These are phyloP conservation scores for Leccinum subgranulosum DNA, from an alignment of 768 basidiomycete species.

Conservation along the genomic window DNA sequence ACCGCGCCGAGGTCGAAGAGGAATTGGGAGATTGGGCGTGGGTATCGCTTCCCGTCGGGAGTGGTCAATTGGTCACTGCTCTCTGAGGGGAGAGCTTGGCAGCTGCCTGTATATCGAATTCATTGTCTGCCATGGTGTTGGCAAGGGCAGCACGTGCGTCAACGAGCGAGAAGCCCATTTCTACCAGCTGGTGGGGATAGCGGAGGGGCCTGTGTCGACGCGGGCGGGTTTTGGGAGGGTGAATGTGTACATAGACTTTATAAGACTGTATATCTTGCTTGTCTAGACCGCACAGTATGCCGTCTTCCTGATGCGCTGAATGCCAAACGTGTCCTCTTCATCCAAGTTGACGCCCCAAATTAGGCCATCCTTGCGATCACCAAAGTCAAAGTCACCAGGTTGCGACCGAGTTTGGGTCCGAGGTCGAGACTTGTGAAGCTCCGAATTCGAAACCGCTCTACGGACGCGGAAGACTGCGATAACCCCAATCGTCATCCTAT, in stretches of 20 bases:
- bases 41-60: neutral
- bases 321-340: slow-evolving; percentile 21
- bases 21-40: neutral
- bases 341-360: slow-evolving; percentile 33
- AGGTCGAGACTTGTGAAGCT: too few species aligned
- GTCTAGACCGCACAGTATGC: slow-evolving; percentile 46
- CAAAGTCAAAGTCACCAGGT: slow-evolving; percentile 63
- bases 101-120: slow-evolving; percentile 74
- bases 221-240: slow-evolving; percentile 9
- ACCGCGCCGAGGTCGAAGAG: slow-evolving; percentile 3
- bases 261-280: neutral
- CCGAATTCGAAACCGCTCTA: too few species aligned
- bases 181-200: slow-evolving; percentile 90
- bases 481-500: too few species aligned
- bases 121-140: slow-evolving; percentile 51
- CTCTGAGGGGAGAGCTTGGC: slow-evolving; percentile 47
- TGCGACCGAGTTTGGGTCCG: neutral
- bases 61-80: neutral
- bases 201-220: neutral
- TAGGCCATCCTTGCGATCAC: slow-evolving; percentile 43
- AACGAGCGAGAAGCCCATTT: slow-evolving; percentile 87
- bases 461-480: too few species aligned
- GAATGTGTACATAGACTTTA: slow-evolving; percentile 3
- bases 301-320: slow-evolving; percentile 41
- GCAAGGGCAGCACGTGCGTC: slow-evolving; percentile 75